A percentile compares a stretch with the other conserved stretches of the same genome.
Evolutionary conservation across 2,329 filamentous ascomycete genomes (phyloP).

Genomic region (Apiospora rasikravindrae): DNA sequence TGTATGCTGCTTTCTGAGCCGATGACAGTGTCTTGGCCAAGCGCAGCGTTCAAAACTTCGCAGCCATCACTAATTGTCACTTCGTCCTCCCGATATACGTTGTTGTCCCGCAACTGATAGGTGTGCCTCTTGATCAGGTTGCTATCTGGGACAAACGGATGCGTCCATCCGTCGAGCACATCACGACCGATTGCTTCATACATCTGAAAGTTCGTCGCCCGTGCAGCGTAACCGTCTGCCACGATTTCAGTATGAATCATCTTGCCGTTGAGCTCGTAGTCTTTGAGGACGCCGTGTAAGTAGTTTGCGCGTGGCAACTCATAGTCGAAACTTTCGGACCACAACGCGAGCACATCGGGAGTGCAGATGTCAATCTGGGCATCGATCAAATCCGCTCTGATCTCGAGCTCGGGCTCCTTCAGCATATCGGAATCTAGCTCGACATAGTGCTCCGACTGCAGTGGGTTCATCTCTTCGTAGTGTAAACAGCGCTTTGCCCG

Average conservation of each 20-base stretch:
- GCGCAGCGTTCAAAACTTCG: conserved; percentile 71
- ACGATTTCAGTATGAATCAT: conserved; percentile 92
- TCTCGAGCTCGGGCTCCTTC: conserved; percentile 74
- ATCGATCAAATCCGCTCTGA: conserved; percentile 88
- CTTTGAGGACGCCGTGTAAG: conserved; percentile 89
- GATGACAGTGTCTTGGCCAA: conserved; percentile 78
- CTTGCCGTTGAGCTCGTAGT: conserved; percentile 96
- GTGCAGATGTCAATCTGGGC: conserved; percentile 97
- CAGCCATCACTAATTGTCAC: conserved; percentile 77
- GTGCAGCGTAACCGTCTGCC: conserved; percentile 81
- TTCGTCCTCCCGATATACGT: conserved; percentile 78
- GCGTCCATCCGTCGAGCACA: conserved; percentile 85
- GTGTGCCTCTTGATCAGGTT: conserved; percentile 81
- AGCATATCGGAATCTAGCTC: conserved; percentile 82
- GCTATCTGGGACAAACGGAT: conserved; percentile 86
- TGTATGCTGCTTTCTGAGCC: conserved; percentile 73
- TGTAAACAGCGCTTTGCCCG: conserved; percentile 83
- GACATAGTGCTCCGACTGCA: conserved; percentile 68
- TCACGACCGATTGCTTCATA: conserved; percentile 91
- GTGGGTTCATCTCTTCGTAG: conserved; percentile 86
- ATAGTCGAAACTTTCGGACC: conserved; percentile 98
- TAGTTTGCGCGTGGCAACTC: conserved; percentile 89
- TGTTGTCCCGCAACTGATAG: conserved; percentile 72
- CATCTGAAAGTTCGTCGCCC: conserved; percentile 83
- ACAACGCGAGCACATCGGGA: conserved; percentile 89